Percentiles rank a stretch among this genome's conserved stretches.
phyloP scores from a whole-genome alignment of 768 basidiomycete species.

The Suillus fuscotomentosus region DNA sequence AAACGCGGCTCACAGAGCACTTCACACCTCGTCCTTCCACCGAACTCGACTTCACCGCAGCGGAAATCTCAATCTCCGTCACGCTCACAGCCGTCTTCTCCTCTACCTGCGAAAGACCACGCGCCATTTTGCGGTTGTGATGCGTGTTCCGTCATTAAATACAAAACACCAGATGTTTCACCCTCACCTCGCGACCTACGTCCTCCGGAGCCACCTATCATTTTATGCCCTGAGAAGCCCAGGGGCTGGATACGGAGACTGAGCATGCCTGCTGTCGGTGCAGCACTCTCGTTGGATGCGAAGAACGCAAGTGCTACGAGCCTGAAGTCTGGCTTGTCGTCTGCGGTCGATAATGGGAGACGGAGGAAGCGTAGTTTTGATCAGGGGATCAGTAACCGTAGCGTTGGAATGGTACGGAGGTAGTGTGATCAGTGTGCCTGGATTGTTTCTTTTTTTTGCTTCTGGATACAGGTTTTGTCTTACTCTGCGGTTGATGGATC shows the following conservation, averaged over 20 bases:
- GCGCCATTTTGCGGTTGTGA: constrained; percentile 69
- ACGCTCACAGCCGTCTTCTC: constrained; percentile 23
- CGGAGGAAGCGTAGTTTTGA: constrained; percentile 34
- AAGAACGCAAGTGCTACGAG: constrained; percentile 48
- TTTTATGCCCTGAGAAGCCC: constrained; percentile 53
- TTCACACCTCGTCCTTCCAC: constrained; percentile 24
- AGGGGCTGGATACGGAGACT: constrained; percentile 76
- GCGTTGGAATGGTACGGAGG: constrained; percentile 50
- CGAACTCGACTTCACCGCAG: constrained; percentile 8
- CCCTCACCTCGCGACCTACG: constrained; percentile 34
- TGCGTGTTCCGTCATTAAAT: constrained; percentile 58
- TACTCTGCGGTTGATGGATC: background rate
- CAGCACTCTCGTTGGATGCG: constrained; percentile 58
- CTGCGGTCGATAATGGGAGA: constrained; percentile 50
- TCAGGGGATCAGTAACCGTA: constrained; percentile 45
- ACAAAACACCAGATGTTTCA: constrained; percentile 34
- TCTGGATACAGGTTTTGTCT: background rate
- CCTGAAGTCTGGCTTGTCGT: constrained; percentile 29
- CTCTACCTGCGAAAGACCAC: constrained; percentile 38
- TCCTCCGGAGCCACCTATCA: constrained; percentile 42
- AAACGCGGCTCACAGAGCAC: constrained; percentile 30
- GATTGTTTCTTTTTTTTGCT: background rate
- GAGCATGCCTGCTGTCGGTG: constrained; percentile 71
- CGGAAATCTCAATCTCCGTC: constrained; percentile 30
- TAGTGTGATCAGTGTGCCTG: constrained; percentile 19